Evolutionary conservation across 2,329 filamentous ascomycete species (phyloP).

Genomic region (Madurella fahalii): DNA sequence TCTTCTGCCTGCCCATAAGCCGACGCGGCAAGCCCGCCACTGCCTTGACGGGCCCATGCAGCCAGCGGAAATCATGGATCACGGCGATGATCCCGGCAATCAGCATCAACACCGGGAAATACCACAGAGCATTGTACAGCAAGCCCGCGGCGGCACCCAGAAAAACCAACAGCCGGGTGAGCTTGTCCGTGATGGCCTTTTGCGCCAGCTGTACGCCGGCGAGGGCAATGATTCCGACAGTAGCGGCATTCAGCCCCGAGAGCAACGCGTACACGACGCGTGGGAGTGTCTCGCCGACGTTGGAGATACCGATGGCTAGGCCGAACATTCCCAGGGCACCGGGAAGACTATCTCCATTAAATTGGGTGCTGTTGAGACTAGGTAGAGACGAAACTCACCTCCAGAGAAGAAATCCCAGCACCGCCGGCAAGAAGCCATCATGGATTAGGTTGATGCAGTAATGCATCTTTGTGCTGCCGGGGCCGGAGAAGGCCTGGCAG

Average conservation of each 20-base stretch:
- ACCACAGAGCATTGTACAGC: constrained; percentile 71
- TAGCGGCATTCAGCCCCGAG: constrained; percentile 67
- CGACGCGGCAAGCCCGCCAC: constrained; percentile 9
- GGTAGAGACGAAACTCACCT: constrained; percentile 37
- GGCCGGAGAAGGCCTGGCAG: constrained; percentile 63
- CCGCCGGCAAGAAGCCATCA: constrained; percentile 53
- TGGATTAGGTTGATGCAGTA: constrained; percentile 65
- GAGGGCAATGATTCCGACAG: constrained; percentile 67
- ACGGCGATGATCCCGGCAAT: constrained; percentile 50
- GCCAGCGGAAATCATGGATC: constrained; percentile 53
- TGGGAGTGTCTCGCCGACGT: constrained; percentile 56
- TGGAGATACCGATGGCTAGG: constrained; percentile 60
- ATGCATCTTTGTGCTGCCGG: constrained; percentile 66
- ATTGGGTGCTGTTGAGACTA: neutral
- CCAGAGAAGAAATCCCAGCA: constrained; percentile 62
- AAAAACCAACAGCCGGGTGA: constrained; percentile 62
- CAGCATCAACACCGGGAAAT: constrained; percentile 63
- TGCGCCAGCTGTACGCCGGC: constrained; percentile 64
- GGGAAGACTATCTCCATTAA: constrained; percentile 48
- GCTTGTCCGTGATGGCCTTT: constrained; percentile 62
- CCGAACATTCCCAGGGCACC: constrained; percentile 68
- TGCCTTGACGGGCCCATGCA: constrained; percentile 36
- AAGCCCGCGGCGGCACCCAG: constrained; percentile 60
- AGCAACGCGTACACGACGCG: constrained; percentile 63
- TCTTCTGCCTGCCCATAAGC: neutral